phyloP scores from a whole-genome alignment of 306 rosid species.

The Sphenostylis stenocarpa region DNA sequence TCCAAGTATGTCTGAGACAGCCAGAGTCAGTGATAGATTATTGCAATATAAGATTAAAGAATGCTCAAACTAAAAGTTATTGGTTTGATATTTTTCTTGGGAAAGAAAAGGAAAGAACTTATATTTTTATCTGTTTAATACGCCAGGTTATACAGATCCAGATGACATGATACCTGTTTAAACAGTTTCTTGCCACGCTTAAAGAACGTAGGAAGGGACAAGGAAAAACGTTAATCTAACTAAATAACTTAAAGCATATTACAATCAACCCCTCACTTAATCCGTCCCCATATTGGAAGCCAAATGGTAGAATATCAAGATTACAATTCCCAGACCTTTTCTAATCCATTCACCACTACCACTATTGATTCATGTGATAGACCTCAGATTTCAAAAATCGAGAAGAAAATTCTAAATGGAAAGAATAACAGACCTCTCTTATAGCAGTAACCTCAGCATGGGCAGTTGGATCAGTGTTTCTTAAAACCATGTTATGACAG shows the following conservation, averaged over 20 bases:
- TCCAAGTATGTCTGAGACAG: slow-evolving; percentile 14
- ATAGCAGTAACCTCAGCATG: slow-evolving; percentile 90
- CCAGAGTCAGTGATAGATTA: neutral
- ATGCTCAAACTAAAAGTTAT: neutral
- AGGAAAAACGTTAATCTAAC: neutral
- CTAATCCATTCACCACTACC: neutral
- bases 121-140: neutral
- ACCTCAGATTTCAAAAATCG: slow-evolving; percentile 14
- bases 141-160: slow-evolving; percentile 4
- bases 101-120: neutral
- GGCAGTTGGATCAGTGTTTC: slow-evolving; percentile 77
- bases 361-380: neutral
- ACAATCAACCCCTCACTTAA: neutral
- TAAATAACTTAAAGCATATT: neutral
- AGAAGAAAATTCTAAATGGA: neutral
- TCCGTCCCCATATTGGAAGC: neutral
- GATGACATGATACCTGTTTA: neutral
- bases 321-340: neutral
- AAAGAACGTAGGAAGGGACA: neutral
- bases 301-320: neutral
- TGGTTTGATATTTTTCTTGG: neutral
- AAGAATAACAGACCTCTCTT: slow-evolving; percentile 61
- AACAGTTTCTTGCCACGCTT: neutral
- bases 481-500: slow-evolving; percentile 82
- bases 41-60: neutral